A percentile compares a stretch with the other conserved stretches of the same genome.
phyloP scores from a whole-genome alignment of 805 yeast genomes.

The Lipomyces kockii region DNA sequence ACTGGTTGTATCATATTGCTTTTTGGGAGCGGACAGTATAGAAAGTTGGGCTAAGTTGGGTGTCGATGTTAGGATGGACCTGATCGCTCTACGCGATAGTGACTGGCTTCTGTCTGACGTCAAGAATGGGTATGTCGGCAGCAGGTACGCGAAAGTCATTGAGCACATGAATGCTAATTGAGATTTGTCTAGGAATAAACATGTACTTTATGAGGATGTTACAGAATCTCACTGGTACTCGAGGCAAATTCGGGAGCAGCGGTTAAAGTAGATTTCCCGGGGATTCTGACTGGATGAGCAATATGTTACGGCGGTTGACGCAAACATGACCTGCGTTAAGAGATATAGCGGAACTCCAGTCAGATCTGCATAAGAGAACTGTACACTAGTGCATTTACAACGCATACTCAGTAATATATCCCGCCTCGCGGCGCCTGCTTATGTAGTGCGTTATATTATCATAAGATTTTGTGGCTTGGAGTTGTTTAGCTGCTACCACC shows the following conservation, averaged over 20 bases:
- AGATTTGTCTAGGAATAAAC: background rate
- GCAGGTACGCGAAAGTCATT: background rate
- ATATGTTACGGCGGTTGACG: too few species aligned
- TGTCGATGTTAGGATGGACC: background rate
- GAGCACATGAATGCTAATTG: background rate
- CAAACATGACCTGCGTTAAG: too few species aligned
- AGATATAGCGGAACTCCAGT: too few species aligned
- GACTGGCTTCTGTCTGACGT: background rate
- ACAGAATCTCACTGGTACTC: background rate
- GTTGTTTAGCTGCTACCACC: too few species aligned
- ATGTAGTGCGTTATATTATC: too few species aligned
- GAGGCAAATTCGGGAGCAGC: background rate
- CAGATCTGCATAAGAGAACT: too few species aligned
- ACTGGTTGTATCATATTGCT: background rate
- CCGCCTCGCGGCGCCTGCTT: too few species aligned
- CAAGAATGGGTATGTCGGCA: background rate
- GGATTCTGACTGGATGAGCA: too few species aligned
- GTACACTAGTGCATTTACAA: too few species aligned
- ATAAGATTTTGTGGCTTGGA: too few species aligned
- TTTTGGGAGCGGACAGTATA: background rate
- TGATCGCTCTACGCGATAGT: background rate
- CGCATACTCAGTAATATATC: too few species aligned
- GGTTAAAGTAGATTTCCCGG: background rate
- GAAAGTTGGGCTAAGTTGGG: conserved; percentile 1
- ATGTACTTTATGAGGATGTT: background rate